Conservation (phyloP, 768 basidiomycete genomes). For the Exsudoporus frostii region DNA sequence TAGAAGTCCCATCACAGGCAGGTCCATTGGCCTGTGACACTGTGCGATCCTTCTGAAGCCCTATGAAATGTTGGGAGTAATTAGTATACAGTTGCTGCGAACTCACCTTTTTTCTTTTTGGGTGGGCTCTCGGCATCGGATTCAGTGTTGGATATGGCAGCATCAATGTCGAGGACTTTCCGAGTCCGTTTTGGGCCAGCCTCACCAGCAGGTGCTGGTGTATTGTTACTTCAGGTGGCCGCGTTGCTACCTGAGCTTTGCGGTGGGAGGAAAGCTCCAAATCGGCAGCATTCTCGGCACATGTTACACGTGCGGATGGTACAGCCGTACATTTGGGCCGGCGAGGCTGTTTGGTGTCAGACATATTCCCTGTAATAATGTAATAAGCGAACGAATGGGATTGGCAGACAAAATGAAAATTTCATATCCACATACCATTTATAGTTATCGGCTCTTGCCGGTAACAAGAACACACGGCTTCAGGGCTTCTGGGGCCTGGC, state of each 20-base stretch:
- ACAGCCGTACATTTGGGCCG: neutral
- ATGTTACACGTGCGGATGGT: neutral
- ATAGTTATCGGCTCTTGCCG: neutral
- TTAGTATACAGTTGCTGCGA: neutral
- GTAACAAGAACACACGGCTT: neutral
- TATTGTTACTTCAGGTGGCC: conserved; percentile 6
- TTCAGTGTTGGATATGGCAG: neutral
- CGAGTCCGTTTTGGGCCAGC: neutral
- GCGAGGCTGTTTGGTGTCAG: neutral
- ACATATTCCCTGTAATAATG: neutral
- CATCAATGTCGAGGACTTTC: neutral
- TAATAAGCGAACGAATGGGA: neutral
- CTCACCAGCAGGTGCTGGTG: neutral
- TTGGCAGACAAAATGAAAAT: neutral
- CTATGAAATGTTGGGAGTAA: neutral
- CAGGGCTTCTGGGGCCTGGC: neutral
- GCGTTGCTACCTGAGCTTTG: neutral
- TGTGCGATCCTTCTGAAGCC: neutral
- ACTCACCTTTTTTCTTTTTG: neutral
- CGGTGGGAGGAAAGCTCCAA: neutral
- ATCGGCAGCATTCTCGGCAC: neutral
- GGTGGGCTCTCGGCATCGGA: neutral
- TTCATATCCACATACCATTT: neutral
- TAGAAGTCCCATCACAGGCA: neutral
- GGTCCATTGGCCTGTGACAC: neutral